Conservation (phyloP, 2,329 filamentous ascomycete genomes). For the Diaporthe batatas region DNA sequence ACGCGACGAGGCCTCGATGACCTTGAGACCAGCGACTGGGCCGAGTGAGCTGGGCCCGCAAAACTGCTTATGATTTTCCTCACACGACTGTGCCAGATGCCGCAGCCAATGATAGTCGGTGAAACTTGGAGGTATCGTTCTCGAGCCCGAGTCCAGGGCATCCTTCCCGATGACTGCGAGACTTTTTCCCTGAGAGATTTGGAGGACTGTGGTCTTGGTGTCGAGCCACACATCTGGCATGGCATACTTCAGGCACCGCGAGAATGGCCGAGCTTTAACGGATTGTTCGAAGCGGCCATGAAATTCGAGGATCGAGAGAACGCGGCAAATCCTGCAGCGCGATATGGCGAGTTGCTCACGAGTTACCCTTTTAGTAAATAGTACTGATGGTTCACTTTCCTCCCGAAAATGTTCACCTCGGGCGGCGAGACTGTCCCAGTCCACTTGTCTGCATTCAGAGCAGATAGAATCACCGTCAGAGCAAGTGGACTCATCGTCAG, state of each 20-base stretch:
- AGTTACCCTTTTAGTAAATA: not conserved
- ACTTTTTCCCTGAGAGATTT: too few species aligned
- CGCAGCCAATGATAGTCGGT: not conserved
- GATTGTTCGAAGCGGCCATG: not conserved
- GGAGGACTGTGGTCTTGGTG: too few species aligned
- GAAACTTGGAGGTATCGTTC: not conserved
- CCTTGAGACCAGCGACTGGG: not conserved
- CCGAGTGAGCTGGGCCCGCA: not conserved
- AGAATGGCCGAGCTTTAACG: too few species aligned
- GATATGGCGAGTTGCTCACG: not conserved
- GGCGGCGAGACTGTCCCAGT: not conserved
- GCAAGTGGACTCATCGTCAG: too few species aligned
- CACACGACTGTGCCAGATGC: not conserved
- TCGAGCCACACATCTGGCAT: too few species aligned
- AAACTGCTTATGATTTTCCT: not conserved
- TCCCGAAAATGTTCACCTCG: not conserved
- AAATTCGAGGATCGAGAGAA: not conserved
- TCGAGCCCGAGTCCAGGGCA: not conserved
- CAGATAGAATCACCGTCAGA: not conserved
- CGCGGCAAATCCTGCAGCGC: not conserved
- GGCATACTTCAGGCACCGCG: too few species aligned
- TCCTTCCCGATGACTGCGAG: not conserved
- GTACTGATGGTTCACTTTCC: not conserved
- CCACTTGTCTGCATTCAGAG: not conserved
- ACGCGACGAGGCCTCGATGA: not conserved